Evolutionary conservation across 768 basidiomycete genomes (phyloP), one percentile per base, ranked within the genome.

Genomic region (Naganishia kalamii): DNA sequence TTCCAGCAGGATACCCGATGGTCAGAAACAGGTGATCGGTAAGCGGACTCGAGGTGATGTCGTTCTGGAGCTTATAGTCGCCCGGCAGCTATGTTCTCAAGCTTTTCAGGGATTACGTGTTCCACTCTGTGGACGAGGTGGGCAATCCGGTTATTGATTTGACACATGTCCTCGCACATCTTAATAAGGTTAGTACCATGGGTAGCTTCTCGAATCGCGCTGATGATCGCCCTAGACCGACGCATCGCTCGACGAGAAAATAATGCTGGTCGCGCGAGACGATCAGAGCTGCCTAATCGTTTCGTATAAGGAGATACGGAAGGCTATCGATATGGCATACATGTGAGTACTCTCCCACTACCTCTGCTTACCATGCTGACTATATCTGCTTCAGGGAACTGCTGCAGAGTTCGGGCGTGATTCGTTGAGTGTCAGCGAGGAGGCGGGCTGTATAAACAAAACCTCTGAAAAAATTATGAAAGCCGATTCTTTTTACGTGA

Each of bases 31-130:
- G 96, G 96, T 1, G 96, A 99, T 74, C 82, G 94, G 67, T 70
- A 47, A 65, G 69, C 59, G 12, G 23, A 37, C 17, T 43, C 4
- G 23, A 12, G n/a, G 33, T 6, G 23, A 25, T 30, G 7, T 27
- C 25, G 5, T 15, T 12, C 23, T 5, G 2, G 5, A 29, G 27
- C 49, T 64, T 21, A 40, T 54, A 29, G 21, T n/a, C 41, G 17
- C 32, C 33, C n/a, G 29, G 2, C 37, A 72, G 72, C 41, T 99
- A 99, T 76, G 91, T 98, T 75, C 84, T 99, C 81, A 97, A 96
- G 82, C 84, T 99, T 49, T 98, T 99, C 83, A 85, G 96, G 19
- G 96, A 99, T 78, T 93, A 89, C 71, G 92, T 99, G 27, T 99
- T 99, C 79, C 96, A 99, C 75, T 92, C 96, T 77, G 88, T 96